phyloP scores from a whole-genome alignment of 345 rosid genomes.

The Cardiospermum halicacabum region DNA sequence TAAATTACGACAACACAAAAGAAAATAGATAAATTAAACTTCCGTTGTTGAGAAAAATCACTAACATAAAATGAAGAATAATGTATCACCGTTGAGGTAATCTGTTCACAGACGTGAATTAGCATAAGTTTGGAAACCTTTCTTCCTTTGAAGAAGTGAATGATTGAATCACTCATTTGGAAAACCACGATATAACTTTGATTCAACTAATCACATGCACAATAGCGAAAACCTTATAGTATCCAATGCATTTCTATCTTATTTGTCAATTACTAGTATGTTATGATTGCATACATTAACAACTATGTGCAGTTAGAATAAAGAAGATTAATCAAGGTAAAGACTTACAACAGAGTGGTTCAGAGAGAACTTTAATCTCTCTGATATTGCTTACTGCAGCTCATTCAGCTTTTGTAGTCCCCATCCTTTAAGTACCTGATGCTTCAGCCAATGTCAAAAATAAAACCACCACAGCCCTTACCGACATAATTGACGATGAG shows the following conservation, averaged over 20 bases:
- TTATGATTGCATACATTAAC: neutral
- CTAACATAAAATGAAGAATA: conserved; percentile 1
- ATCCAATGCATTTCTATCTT: too few relatives aligned
- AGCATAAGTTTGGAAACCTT: neutral
- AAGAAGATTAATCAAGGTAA: neutral
- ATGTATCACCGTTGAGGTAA: conserved; percentile 74
- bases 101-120: conserved; percentile 40
- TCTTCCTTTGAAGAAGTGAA: neutral
- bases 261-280: neutral
- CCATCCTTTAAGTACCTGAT: neutral
- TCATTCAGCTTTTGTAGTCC: neutral
- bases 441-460: too few relatives aligned
- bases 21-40: conserved; percentile 1
- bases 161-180: neutral
- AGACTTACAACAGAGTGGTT: neutral
- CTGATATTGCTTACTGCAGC: neutral
- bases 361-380: neutral
- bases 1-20: conserved; percentile 35
- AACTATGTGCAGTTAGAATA: neutral
- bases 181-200: neutral
- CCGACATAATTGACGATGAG: too few relatives aligned
- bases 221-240: neutral
- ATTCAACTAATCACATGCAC: conserved; percentile 15
- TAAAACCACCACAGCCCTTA: too few relatives aligned
- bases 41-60: conserved; percentile 2